Evolutionary conservation across 495 filamentous ascomycete genomes (phyloP).

Genomic region (Talaromyces nanjingensis): DNA sequence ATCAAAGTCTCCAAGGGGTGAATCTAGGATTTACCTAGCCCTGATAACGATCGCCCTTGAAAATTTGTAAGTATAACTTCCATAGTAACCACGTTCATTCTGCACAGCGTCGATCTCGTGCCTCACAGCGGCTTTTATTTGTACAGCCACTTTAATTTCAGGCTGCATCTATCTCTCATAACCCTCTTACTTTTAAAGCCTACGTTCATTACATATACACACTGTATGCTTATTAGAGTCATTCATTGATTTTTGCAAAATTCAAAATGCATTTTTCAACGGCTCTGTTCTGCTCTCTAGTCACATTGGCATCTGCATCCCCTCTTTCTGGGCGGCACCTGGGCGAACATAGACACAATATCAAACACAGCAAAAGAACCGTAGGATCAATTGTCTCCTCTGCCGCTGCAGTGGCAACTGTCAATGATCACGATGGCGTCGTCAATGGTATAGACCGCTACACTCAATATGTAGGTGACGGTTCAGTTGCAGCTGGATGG

Average conservation of each 20-base stretch:
- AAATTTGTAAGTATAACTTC: neutral
- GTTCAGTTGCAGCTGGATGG: conserved; percentile 8
- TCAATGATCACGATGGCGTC: conserved; percentile 4
- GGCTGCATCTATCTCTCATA: neutral
- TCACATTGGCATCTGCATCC: neutral
- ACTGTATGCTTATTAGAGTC: neutral
- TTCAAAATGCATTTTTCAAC: neutral
- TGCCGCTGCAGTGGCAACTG: neutral
- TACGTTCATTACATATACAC: neutral
- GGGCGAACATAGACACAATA: neutral
- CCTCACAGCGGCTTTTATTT: neutral
- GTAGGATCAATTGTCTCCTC: neutral
- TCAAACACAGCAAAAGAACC: neutral
- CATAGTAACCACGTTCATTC: neutral
- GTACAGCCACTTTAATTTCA: neutral
- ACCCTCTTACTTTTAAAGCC: neutral
- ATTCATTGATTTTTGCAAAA: neutral
- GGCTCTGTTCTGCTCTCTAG: neutral
- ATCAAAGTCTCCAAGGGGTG: neutral
- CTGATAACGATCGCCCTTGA: neutral
- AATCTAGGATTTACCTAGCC: neutral
- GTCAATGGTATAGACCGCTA: neutral
- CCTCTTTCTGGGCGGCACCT: neutral
- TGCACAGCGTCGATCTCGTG: neutral
- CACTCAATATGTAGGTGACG: conserved; percentile 6